These are phyloP conservation scores for Xylaria digitata DNA, from an alignment of 2,329 filamentous ascomycete species.

Conservation along the genomic window DNA sequence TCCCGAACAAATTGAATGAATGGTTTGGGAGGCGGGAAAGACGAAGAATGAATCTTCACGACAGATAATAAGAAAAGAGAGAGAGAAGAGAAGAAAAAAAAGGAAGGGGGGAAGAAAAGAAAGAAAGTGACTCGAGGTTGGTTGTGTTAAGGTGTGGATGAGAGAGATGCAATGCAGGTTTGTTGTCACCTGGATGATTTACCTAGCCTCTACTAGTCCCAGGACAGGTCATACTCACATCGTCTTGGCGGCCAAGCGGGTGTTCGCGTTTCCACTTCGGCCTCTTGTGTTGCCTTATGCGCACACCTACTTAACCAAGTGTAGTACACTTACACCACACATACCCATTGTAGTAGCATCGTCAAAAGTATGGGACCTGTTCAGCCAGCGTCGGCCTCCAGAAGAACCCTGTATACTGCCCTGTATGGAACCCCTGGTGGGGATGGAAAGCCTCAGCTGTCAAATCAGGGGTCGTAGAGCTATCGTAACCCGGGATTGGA, in stretches of 20 bases:
- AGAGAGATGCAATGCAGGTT: constrained; percentile 26
- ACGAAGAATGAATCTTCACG: background rate
- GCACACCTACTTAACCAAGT: no score
- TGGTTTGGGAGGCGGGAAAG: background rate
- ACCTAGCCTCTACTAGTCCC: background rate
- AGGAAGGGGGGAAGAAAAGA: background rate
- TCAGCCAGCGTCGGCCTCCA: no score
- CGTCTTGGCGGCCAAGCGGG: constrained; percentile 24
- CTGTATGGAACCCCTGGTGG: no score
- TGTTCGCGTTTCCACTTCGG: background rate
- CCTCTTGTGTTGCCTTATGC: background rate
- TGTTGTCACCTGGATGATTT: constrained; percentile 31
- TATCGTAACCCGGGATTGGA: constrained; percentile 6
- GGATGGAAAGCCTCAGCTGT: no score
- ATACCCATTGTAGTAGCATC: no score
- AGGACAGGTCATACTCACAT: constrained; percentile 31
- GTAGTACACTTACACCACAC: no score
- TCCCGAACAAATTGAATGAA: background rate
- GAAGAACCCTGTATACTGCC: no score
- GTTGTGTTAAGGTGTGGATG: constrained; percentile 16
- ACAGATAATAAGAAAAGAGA: background rate
- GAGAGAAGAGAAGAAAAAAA: background rate
- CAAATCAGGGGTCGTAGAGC: background rate
- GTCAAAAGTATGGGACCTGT: no score
- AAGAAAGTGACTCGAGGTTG: background rate